Conservation (phyloP, 2,329 filamentous ascomycete species). For the Emergomyces africanus region DNA sequence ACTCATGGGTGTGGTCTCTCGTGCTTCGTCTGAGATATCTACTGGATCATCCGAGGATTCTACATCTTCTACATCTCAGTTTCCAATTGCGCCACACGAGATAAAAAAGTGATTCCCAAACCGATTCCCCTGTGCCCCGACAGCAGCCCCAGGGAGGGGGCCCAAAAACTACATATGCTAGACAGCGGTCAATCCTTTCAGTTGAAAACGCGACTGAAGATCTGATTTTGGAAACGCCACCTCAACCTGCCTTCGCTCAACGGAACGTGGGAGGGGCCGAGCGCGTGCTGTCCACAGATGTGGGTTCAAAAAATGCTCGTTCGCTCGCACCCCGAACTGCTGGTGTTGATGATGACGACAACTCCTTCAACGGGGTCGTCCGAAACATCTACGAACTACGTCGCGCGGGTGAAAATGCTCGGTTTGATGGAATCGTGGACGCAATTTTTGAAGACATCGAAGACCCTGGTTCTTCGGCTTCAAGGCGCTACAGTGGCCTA, state of each 20-base stretch:
- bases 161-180: constrained; percentile 45
- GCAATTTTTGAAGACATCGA: constrained; percentile 48
- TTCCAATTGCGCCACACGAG: background rate
- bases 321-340: constrained; percentile 13
- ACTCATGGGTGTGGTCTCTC: background rate
- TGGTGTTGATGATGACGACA: constrained; percentile 36
- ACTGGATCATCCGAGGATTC: background rate
- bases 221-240: background rate
- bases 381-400: constrained; percentile 51
- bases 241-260: background rate
- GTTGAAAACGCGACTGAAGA: constrained; percentile 27
- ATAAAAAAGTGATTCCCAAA: background rate
- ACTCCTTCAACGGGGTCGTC: constrained; percentile 27
- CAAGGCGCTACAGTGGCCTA: constrained; percentile 40
- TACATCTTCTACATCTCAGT: background rate
- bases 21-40: background rate
- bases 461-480: constrained; percentile 31
- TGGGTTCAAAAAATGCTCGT: constrained; percentile 4
- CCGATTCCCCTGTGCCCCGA: constrained; percentile 8
- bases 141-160: constrained; percentile 18
- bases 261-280: background rate
- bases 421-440: constrained; percentile 44
- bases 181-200: constrained; percentile 46
- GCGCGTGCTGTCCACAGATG: background rate
- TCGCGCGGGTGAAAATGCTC: constrained; percentile 43